Base-by-base conservation (phyloP, 805 yeast species). In the Myxozyma geophila region DNA sequence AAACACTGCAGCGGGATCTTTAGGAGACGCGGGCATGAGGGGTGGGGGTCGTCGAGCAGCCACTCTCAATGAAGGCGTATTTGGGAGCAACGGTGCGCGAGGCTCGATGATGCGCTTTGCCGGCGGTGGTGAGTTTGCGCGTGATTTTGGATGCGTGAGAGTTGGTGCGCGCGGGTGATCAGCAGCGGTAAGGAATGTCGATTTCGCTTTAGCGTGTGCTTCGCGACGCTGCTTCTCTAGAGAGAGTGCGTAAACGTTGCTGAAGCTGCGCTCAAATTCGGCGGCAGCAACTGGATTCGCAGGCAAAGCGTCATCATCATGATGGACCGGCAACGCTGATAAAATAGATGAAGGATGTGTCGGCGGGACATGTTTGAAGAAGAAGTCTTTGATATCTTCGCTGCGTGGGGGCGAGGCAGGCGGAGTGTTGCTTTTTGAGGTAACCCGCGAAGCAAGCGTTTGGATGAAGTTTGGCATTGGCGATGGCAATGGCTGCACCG, bases 81-180 rank as follows among this genome's bases (percentile, higher is more conserved):
- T 53, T 12, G 63, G 62, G n/a, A 37, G 21, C 28, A 54, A 46
- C 7, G 50, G 47, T 12, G 54, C 51, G n/a, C 71, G 66, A 21
- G 46, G 43, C 43, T 53, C 55, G 12, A 69, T 69, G 5, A 69
- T 48, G 33, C 62, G 60, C 54, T 66, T 64, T 8, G 62, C 59
- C 5, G 72, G 72, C 17, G 72, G 71, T 5, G 72, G 72, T 10
- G 72, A 70, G 48, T 49, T 51, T 19, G 72, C 71, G n/a, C 72
- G 67, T 4, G 71, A 67, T n/a, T 59, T 67, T 15, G 72, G 72
- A 15, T 70, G 72, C 7, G 63, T 60, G 23, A 67, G 56, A 7
- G 55, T 35, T 54, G 47, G 47, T 43, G 47, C 47, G 2, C 47
- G 47, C 10, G 47, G 47, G 10, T 43, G 47, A n/a, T n/a, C 10